These are phyloP conservation scores for Saprolegnia diclina DNA, from an alignment of 352 stramenopile species.

Conservation along the genomic window DNA sequence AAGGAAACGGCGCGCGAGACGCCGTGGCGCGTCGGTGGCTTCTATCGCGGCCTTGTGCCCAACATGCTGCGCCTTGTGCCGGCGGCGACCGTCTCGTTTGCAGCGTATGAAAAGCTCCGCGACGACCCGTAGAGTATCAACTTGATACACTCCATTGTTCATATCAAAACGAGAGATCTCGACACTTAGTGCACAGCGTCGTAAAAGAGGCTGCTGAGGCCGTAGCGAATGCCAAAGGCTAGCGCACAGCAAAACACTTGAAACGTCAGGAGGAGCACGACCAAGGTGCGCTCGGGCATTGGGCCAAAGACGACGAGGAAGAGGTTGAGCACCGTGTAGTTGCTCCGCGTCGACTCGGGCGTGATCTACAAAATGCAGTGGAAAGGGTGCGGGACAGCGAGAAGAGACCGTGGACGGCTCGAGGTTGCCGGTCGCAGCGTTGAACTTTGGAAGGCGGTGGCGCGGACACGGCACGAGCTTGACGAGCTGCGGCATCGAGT, in stretches of 20 bases:
- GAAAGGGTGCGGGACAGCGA: constrained; percentile 46
- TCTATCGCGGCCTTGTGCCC: constrained; percentile 75
- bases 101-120: constrained; percentile 75
- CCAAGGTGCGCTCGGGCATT: constrained; percentile 71
- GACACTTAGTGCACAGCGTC: constrained; percentile 62
- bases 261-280: constrained; percentile 63
- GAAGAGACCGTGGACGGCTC: constrained; percentile 91
- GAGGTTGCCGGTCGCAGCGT: constrained; percentile 87
- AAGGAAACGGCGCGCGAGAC: constrained; percentile 42
- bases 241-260: constrained; percentile 61
- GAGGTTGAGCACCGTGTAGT: constrained; percentile 86
- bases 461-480: constrained; percentile 96
- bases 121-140: constrained; percentile 25
- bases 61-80: constrained; percentile 68
- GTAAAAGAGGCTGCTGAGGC: constrained; percentile 82
- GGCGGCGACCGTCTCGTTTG: constrained; percentile 67
- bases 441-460: constrained; percentile 95
- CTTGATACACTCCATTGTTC: background rate
- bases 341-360: constrained; percentile 56
- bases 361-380: constrained; percentile 37
- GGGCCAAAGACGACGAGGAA: constrained; percentile 80
- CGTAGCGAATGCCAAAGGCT: constrained; percentile 83
- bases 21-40: constrained; percentile 23
- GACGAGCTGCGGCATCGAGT: constrained; percentile 97
- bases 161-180: no score